phyloP scores from a whole-genome alignment of 1,284 basidiomycete species.

The Stereum hirsutum region DNA sequence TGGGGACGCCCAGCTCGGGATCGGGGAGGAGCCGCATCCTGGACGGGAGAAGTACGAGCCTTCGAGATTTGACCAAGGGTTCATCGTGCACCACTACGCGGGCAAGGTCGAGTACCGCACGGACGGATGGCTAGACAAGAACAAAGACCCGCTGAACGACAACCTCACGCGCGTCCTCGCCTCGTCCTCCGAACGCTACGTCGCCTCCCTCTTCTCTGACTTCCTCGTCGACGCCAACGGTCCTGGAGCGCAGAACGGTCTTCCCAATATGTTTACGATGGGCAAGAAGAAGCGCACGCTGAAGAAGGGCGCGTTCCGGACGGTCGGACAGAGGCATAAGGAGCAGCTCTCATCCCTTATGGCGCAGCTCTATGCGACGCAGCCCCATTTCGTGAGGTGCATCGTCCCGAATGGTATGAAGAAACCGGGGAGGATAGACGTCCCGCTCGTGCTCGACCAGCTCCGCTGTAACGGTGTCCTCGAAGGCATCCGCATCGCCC shows the following conservation, averaged over 20 bases:
- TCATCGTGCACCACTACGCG: conserved; percentile 95
- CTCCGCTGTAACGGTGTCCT: conserved; percentile 98
- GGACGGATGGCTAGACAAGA: conserved; percentile 98
- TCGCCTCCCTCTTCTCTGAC: conserved; percentile 82
- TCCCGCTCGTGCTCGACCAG: conserved; percentile 94
- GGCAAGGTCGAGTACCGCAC: conserved; percentile 96
- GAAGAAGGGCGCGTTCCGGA: conserved; percentile 97
- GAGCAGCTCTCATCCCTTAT: conserved; percentile 93
- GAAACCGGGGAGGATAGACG: conserved; percentile 88
- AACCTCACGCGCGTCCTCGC: conserved; percentile 89
- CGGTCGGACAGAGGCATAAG: conserved; percentile 92
- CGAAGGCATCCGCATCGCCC: conserved; percentile 97
- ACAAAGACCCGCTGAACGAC: conserved; percentile 98
- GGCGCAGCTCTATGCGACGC: conserved; percentile 86
- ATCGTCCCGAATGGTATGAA: conserved; percentile 95
- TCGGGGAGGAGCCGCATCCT: conserved; percentile 52
- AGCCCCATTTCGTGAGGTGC: conserved; percentile 98
- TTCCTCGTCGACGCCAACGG: conserved; percentile 45
- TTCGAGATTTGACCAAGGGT: conserved; percentile 88
- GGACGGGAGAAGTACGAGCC: conserved; percentile 82
- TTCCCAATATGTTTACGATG: conserved; percentile 34
- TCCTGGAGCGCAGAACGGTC: conserved; percentile 20
- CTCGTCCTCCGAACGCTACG: conserved; percentile 75
- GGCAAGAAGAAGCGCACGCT: conserved; percentile 74
- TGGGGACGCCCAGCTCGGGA: conserved; percentile 25